Base-by-base conservation (phyloP, 192 early-diverging fungal genomes). In the Coemansia sp. region DNA sequence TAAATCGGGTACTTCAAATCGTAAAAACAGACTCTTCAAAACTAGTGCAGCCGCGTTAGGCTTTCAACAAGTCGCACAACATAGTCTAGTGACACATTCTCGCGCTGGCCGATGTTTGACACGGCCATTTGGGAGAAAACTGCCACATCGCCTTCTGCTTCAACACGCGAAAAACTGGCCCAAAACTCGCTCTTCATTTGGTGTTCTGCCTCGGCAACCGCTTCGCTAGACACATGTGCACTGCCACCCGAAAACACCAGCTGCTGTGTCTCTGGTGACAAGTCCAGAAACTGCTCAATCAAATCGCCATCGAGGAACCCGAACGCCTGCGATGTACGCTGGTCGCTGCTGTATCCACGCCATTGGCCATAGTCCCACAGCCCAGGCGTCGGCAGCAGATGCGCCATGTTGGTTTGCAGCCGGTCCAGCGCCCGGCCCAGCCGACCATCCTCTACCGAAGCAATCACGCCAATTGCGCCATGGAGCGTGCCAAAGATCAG, bases 261-360 rank as follows among this genome's bases (percentile, higher is more conserved):
- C 38, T 50, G 47, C 67, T 79, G 76, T 28, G 60, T 69, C 21
- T 87, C 85, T 2, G 52, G 68, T 0, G 79, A 60, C 60, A 95
- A 67, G 58, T 93, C 90, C 56, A 94, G 60, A 54, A 91, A 96
- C 46, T 72, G 64, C 72, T 96, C 93, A n/a, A 98, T 85, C 50
- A 98, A 62, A 69, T 96, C 95, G 4, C 96, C 96, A 70, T 98
- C 95, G 42, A 98, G 70, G 60, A 91, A 90, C 0, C 86, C 85
- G 25, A 76, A 77, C 8, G 83, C 59, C 11, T 78, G 64, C 5
- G 62, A 53, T 0, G 53, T 71, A 11, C 83, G 69, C 28, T 78
- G 74, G 19, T 87, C 86, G 36, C 84, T 88, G 22, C 46, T 60
- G 60, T 86, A 93, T 1, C 66, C 63, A 12, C 93, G 84, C 89